These are phyloP conservation scores for Ascochyta rabiei DNA, from an alignment of 2,329 filamentous ascomycete species.

Conservation along the genomic window DNA sequence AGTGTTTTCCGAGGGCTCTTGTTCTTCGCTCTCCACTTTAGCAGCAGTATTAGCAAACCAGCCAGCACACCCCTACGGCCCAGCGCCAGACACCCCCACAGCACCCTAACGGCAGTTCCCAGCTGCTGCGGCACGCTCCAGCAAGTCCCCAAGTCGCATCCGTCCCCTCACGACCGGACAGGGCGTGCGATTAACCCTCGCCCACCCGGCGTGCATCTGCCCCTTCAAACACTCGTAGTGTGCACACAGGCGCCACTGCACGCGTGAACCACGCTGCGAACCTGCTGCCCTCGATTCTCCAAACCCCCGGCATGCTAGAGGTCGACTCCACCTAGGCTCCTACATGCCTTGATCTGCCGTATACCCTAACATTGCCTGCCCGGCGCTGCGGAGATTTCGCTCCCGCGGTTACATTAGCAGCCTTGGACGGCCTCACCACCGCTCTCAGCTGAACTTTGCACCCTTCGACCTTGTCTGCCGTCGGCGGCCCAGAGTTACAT, in stretches of 20 bases:
- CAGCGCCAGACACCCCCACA: slow-evolving; percentile 40
- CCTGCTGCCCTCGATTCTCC: slow-evolving; percentile 22
- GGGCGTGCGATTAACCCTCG: slow-evolving; percentile 30
- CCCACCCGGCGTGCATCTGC: slow-evolving; percentile 24
- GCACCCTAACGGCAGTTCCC: slow-evolving; percentile 44
- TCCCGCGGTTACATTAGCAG: slow-evolving; percentile 38
- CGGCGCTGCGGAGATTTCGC: slow-evolving; percentile 45
- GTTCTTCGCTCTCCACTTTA: slow-evolving; percentile 24
- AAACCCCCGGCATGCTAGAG: slow-evolving; percentile 41
- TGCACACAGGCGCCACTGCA: slow-evolving; percentile 36
- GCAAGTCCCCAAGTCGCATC: slow-evolving; percentile 37
- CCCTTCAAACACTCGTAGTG: slow-evolving; percentile 31
- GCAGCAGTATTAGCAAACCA: slow-evolving; percentile 13
- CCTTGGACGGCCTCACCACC: slow-evolving; percentile 24
- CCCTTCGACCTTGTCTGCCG: slow-evolving; percentile 18
- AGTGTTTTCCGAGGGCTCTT: slow-evolving; percentile 20
- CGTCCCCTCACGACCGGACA: slow-evolving; percentile 19
- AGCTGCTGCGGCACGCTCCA: slow-evolving; percentile 40
- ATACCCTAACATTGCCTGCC: slow-evolving; percentile 44
- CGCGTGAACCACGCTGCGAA: slow-evolving; percentile 46
- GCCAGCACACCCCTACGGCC: slow-evolving; percentile 30
- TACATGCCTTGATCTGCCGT: slow-evolving; percentile 47
- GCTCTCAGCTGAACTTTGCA: slow-evolving; percentile 21
- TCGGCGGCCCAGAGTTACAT: slow-evolving; percentile 20
- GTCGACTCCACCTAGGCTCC: slow-evolving; percentile 43